Conservation (phyloP, 768 basidiomycete genomes). For the Calocybe indica region DNA sequence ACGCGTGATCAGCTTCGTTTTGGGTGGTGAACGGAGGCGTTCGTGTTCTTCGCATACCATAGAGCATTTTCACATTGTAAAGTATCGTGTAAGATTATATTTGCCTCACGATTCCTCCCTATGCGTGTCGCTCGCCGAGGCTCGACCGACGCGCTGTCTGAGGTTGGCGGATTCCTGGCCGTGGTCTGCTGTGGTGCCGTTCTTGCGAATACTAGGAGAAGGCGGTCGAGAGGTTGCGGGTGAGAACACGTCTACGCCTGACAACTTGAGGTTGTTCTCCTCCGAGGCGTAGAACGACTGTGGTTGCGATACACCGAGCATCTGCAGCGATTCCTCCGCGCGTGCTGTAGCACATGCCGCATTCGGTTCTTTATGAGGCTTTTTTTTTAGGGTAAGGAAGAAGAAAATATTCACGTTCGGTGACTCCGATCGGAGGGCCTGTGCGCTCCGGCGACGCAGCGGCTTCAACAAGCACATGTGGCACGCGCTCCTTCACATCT, state of each 20-base stretch:
- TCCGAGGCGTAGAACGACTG: conserved; percentile 49
- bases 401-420: conserved; percentile 9
- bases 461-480: conserved; percentile 26
- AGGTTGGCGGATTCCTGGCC: conserved; percentile 10
- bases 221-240: conserved; percentile 62
- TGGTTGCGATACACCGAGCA: conserved; percentile 22
- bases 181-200: conserved; percentile 16
- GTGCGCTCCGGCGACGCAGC: conserved; percentile 17
- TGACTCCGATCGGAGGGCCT: conserved; percentile 18
- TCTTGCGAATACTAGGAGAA: conserved; percentile 52
- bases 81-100: conserved; percentile 6
- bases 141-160: conserved; percentile 6
- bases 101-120: conserved; percentile 10
- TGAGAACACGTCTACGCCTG: conserved; percentile 71
- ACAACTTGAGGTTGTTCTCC: conserved; percentile 45
- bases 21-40: conserved; percentile 34
- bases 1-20: conserved; percentile 87
- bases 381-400: background rate
- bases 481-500: conserved; percentile 20
- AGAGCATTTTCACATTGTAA: conserved; percentile 4
- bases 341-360: background rate
- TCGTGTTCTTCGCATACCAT: background rate
- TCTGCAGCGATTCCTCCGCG: conserved; percentile 1
- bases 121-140: background rate
- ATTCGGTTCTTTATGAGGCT: background rate